phyloP scores from a whole-genome alignment of 1,284 basidiomycete species.

The Irpex sp. region DNA sequence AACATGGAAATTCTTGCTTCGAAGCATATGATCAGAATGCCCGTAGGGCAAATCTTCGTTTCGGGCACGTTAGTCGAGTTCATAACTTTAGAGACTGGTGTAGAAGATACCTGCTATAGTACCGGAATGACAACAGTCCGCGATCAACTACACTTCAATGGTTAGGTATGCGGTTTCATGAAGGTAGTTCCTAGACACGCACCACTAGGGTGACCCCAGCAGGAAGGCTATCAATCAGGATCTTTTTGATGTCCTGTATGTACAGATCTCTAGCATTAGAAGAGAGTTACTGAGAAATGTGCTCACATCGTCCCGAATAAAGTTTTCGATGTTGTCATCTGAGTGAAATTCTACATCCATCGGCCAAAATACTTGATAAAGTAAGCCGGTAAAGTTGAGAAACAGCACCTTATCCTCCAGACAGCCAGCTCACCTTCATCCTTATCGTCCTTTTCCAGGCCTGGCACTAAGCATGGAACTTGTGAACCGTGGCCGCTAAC shows the following conservation, averaged over 20 bases:
- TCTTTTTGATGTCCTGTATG: slow-evolving; percentile 13
- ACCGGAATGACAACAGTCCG: slow-evolving; percentile 26
- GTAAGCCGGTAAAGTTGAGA: not conserved
- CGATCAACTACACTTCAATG: slow-evolving; percentile 17
- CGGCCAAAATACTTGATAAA: slow-evolving; percentile 13
- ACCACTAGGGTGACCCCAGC: slow-evolving; percentile 14
- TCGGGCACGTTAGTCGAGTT: not conserved
- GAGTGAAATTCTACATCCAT: slow-evolving; percentile 7
- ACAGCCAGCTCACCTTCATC: slow-evolving; percentile 20
- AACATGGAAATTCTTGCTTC: not conserved
- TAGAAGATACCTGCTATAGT: slow-evolving; percentile 20
- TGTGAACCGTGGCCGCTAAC: slow-evolving; percentile 25
- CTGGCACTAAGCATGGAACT: slow-evolving; percentile 6
- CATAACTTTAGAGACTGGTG: too few species aligned
- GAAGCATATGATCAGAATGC: slow-evolving; percentile 7
- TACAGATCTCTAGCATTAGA: not conserved
- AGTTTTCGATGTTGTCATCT: not conserved
- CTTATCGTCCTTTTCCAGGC: slow-evolving; percentile 20
- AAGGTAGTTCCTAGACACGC: slow-evolving; percentile 3
- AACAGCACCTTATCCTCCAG: not conserved
- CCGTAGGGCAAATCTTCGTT: slow-evolving; percentile 12
- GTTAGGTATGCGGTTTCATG: not conserved
- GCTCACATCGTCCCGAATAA: slow-evolving; percentile 15
- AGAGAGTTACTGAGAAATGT: not conserved
- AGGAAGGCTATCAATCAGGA: not conserved